Conservation (phyloP, 129 eudicot species). For the Pittosporum tobira region DNA sequence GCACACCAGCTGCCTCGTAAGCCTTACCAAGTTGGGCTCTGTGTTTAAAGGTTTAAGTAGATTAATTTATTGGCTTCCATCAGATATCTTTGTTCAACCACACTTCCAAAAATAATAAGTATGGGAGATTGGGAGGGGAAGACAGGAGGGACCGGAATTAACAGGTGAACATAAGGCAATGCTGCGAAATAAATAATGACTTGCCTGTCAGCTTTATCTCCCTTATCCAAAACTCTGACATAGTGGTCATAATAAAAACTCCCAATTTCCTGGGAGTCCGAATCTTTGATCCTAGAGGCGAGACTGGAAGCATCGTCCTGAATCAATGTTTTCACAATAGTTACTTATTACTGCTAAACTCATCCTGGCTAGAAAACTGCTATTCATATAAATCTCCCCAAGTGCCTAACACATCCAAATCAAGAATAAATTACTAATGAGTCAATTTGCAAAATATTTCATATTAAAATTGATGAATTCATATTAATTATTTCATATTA, state of each 20-base stretch:
- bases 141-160: background rate
- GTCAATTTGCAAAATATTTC: too few relatives aligned
- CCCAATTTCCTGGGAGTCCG: slow-evolving; percentile 91
- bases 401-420: too few relatives aligned
- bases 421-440: too few relatives aligned
- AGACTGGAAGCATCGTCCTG: slow-evolving; percentile 61
- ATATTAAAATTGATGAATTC: too few relatives aligned
- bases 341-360: background rate
- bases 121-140: background rate
- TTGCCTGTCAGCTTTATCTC: slow-evolving; percentile 89
- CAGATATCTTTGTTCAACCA: slow-evolving; percentile 47
- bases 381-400: too few relatives aligned
- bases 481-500: too few relatives aligned
- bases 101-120: slow-evolving; percentile 16
- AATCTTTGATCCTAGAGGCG: slow-evolving; percentile 50
- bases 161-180: background rate
- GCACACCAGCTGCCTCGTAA: slow-evolving; percentile 90
- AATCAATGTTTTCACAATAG: slow-evolving; percentile 5
- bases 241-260: slow-evolving; percentile 85
- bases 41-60: slow-evolving; percentile 27
- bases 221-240: slow-evolving; percentile 82
- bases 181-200: slow-evolving; percentile 19
- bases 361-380: too few relatives aligned
- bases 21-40: slow-evolving; percentile 97
- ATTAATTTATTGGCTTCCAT: slow-evolving; percentile 16